A percentile compares a stretch with the other conserved stretches of the same genome.
Evolutionary conservation across 331 rosid species (phyloP).

Genomic region (Malus hybrid): DNA sequence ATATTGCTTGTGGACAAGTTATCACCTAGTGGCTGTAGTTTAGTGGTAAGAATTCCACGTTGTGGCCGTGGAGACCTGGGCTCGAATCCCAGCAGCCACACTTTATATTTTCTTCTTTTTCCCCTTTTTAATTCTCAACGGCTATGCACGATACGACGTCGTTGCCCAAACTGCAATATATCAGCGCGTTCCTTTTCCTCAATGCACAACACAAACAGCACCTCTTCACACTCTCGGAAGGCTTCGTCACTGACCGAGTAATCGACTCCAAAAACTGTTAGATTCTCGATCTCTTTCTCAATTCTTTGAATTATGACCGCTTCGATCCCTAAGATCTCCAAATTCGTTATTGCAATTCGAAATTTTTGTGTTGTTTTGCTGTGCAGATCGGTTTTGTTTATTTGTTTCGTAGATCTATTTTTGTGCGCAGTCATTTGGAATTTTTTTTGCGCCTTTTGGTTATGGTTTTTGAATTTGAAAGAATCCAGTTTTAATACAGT

Average conservation of each 20-base stretch:
- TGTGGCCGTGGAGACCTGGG: slow-evolving; percentile 98
- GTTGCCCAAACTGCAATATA: neutral
- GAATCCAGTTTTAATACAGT: neutral
- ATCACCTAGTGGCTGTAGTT: slow-evolving; percentile 44
- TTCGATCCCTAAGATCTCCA: neutral
- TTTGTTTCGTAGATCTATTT: neutral
- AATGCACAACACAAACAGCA: neutral
- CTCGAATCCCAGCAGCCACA: slow-evolving; percentile 90
- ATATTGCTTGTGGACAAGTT: too few species aligned
- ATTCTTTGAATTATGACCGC: neutral
- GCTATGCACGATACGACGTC: neutral
- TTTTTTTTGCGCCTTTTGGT: neutral
- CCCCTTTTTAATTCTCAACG: too few species aligned
- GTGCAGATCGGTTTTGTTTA: neutral
- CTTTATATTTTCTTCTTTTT: too few species aligned
- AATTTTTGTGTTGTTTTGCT: neutral
- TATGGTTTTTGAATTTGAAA: neutral
- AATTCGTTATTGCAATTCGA: neutral
- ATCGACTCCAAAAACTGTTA: neutral
- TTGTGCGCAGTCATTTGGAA: neutral
- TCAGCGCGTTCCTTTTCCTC: neutral
- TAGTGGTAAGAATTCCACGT: slow-evolving; percentile 64
- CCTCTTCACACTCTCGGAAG: neutral
- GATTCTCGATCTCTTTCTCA: neutral
- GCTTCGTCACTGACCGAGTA: neutral